Base-by-base conservation (phyloP, 2,329 filamentous ascomycete species). In the Neofusicoccum ribis region DNA sequence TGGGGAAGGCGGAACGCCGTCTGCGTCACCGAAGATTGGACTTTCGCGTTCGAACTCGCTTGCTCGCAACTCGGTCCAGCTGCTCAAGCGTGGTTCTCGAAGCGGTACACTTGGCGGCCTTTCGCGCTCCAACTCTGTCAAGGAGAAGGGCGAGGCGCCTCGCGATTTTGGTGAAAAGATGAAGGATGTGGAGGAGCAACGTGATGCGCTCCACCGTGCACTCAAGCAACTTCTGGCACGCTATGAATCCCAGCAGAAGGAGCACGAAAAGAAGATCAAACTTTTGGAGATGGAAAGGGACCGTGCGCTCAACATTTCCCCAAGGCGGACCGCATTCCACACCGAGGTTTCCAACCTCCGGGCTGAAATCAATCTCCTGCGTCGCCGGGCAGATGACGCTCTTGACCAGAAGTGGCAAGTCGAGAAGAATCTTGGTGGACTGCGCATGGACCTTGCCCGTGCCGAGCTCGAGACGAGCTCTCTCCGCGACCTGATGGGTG, bases 381-480 rank as follows among this genome's bases (percentile, higher is more conserved):
- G 95, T 49, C 89, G 89, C 67, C 88, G 95, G 63, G 94, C 94
- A 36, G 94, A 99, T 72, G 94, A 98, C 69, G 94, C 94, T 15
- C 85, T 98, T 14, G 92, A 97, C 73, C 91, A 96, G 73, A 98
- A 98, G 78, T 98, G 92, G 89, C 91, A 96, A 74, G 94, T 93
- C 67, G 94, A 97, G 79, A 96, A 96, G 79, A 92, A 92, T 17
- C 82, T 98, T 1, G 86, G 88, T 61, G 92, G 93, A 64, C 81
- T 98, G 65, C 96, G 97, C 81, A 97, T 97, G 91, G 94, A 98
- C 74, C 86, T 99, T 47, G 95, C 98, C 77, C 91, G 93, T 68
- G 93, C 95, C 31, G 92, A 97, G 77, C 91, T 95, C 75, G 95
- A 99, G 79, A 96, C 96, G 36, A 83, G 87, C 46, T 91, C 91